These are phyloP conservation scores for Hypoxylon sp. DNA, from an alignment of 2,329 filamentous ascomycete genomes.

Conservation along the genomic window DNA sequence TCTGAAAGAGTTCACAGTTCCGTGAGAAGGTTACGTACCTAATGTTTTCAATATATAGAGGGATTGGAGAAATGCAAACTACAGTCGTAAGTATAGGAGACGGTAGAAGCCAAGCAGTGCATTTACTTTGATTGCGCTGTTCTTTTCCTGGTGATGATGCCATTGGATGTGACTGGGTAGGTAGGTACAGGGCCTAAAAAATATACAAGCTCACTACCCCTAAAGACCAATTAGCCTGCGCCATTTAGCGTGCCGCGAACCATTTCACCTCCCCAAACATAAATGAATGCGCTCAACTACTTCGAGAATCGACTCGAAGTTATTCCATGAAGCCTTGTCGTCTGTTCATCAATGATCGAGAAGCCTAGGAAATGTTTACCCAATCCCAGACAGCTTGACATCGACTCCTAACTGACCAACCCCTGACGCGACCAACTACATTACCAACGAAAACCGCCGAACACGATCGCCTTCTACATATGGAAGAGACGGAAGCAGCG, in stretches of 20 bases:
- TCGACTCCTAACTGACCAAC: background rate
- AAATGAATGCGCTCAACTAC: background rate
- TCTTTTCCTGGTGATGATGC: background rate
- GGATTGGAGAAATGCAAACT: background rate
- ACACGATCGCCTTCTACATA: background rate
- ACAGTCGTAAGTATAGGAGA: background rate
- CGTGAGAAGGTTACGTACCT: background rate
- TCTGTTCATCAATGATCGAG: background rate
- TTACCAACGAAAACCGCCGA: constrained; percentile 1
- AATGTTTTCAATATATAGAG: background rate
- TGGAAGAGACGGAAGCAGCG: background rate
- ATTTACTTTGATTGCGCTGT: background rate
- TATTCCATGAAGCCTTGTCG: background rate
- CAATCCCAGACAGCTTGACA: background rate
- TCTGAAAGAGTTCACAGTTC: background rate
- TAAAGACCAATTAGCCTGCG: background rate
- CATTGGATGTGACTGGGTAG: too few relatives aligned
- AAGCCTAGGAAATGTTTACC: background rate
- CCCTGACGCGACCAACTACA: constrained; percentile 1
- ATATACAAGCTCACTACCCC: background rate
- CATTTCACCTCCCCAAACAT: background rate
- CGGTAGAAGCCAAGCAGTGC: background rate
- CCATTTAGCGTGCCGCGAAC: background rate
- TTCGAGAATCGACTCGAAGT: background rate
- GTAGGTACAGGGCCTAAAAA: too few relatives aligned